Base-by-base conservation (phyloP, 2,329 filamentous ascomycete species). In the Penicillium olsonii region DNA sequence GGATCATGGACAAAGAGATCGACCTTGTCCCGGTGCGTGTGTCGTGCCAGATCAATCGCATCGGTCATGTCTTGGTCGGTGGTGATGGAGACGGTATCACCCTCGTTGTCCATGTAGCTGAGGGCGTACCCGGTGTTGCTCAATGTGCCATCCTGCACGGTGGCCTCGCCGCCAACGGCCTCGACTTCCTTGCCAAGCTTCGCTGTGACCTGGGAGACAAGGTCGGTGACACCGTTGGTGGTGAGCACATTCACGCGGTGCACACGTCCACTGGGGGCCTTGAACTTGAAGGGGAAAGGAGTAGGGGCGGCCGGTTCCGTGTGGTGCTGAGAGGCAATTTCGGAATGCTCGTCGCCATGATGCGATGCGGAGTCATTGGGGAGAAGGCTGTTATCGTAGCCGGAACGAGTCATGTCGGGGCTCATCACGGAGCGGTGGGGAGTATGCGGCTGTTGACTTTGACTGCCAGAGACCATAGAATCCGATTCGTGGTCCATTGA, bases 251-350 rank as follows among this genome's bases (percentile, higher is more conserved):
- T 94, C 42, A 99, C 76, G 46, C 94, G 85, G 72, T 99, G 94
- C 15, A 97, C 92, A 44, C 94, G 89, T 38, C 92, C 94, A 61
- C 90, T 92, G 1, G 94, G 94, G 2, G 94, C 91, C 78, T 97
- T 97, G 82, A 99, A 99, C 73, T 99, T 99, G 84, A 99, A 99
- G 2, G 92, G 84, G 74, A 97, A 99, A 0, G 92, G 90, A 10
- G 83, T 72, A 58, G 95, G 89, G 62, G 88, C 82, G 5, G 62
- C 78, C 6, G 71, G 63, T 1, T 78, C 74, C 15, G 87, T 79
- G 7, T 73, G 63, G 3, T 78, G 74, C 14, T 85, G 79, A 34
- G 87, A 80, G 19, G 84, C 72, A 46, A 83, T 85, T 17, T 85
- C 77, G 11, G 89, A 90, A 2, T 88, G 90, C 39, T 92, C 89